Evolutionary conservation across 768 basidiomycete species (phyloP), one percentile per base, ranked within the genome.

Genomic region (Boletus edulis): DNA sequence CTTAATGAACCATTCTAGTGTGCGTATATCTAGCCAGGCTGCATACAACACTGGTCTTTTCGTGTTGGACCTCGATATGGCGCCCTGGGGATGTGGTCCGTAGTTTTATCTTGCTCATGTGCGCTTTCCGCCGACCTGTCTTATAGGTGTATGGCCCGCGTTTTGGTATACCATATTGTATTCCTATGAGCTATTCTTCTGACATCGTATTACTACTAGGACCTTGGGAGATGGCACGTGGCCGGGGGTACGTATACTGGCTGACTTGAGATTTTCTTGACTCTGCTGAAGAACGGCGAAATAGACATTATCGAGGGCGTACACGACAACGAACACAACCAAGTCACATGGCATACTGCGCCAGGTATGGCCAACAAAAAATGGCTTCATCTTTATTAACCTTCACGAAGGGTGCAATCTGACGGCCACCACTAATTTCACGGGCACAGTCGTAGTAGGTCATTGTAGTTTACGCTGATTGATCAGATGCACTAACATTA

Each of bases 271-370:
- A 50, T 18, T 38, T 22, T 31, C 46, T 51, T 57, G 37, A 49
- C 46, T 61, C 52, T 54, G 35, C 45, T 62, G 47, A 52, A 91
- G 89, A 76, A 73, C 12, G 90, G 89, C 14, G 90, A 91, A 72
- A 88, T 92, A 55, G 89, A 91, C 68, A 86, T 91, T 29, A 83
- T 91, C 31, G 89, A 91, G 69, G 90, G 90, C 14, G 90, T 92
- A 6, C 90, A 92, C 59, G 88, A 89, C 65, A 89, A 90, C 56
- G 75, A 85, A 64, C 88, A 91, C 62, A 91, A 92, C 60, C 90
- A 92, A 71, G 86, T 92, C 17, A 86, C 89, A 31, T 91, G 84
- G 82, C 89, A 91, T 66, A 89, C 87, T 24, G 78, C 74, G 49
- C 78, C 83, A 54, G 86, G 86, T 83, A 60, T 46, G 52, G 57